Evolutionary conservation across 495 filamentous ascomycete genomes (phyloP), one percentile per base, ranked within the genome.

Genomic region (Aspergillus sclerotiicarbonarius): DNA sequence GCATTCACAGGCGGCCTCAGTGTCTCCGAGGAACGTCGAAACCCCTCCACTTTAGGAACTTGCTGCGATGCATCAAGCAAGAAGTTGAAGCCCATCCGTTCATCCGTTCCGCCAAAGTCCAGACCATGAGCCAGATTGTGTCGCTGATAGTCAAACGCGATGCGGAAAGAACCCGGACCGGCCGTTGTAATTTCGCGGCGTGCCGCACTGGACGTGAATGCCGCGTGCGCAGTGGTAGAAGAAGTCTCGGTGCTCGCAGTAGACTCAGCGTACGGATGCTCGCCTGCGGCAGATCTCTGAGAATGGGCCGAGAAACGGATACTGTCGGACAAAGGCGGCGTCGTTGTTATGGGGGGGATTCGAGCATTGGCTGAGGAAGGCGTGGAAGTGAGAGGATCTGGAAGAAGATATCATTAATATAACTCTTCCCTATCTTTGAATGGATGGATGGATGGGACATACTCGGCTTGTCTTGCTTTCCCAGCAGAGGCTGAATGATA

Each of bases 21-120:
- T 46, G 50, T 65, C 29, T 71, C 71, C 52, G 68, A 71, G 49
- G 60, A 61, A 62, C 66, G 73, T 12, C 59, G 69, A 19, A 72
- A 70, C 50, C 65, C 71, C 53, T 72, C 71, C 56, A 72, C 67
- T 51, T 68, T 68, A 44, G 74, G 74, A 8, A 77, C 68, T 51
- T 76, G 80, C 59, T 81, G 71, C 6, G 70, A 70, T 33, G 77
- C 69, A 51, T 85, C 84, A 2, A 91, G 77, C 1, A 91, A 72
- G 50, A 89, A 90, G 46, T 84, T 84, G 31, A 92, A 80, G 29
- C 82, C 87, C 19, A 91, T 77, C 49, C 83, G 77, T 53, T 90
- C 85, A 61, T 75, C 74, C 47, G 47, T 50, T 25, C 63, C 46
- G 3, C 82, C 80, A 55, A 87, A 77, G 31, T 87, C 80, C 7